A percentile compares a stretch with the other conserved stretches of the same genome.
Conservation (phyloP, 371 early-diverging fungal species). For the Haplosporangium sp. region DNA sequence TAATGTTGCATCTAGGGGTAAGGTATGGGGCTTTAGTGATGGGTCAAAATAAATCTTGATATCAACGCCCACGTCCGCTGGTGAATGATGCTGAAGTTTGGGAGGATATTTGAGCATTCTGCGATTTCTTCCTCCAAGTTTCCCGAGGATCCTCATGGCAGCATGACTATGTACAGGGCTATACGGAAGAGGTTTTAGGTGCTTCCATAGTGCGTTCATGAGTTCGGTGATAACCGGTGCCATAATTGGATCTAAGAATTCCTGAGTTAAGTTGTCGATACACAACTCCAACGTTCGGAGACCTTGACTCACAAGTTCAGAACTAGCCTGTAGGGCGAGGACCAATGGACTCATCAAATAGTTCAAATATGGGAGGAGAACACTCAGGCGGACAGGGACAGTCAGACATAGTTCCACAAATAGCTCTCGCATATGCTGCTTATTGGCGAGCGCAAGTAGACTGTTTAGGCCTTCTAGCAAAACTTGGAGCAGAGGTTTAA, state of each 20-base stretch:
- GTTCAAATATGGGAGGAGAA: constrained; percentile 93
- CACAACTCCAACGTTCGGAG: constrained; percentile 97
- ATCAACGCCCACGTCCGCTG: constrained; percentile 72
- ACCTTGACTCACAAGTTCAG: constrained; percentile 95
- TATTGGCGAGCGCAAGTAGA: constrained; percentile 83
- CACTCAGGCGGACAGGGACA: constrained; percentile 96
- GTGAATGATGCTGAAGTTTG: constrained; percentile 62
- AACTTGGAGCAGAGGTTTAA: constrained; percentile 90
- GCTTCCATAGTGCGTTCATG: constrained; percentile 93
- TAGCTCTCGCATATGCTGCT: constrained; percentile 87
- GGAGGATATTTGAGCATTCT: constrained; percentile 80
- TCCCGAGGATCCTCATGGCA: constrained; percentile 95
- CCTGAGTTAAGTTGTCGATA: constrained; percentile 97
- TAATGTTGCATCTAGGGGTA: constrained; percentile 68
- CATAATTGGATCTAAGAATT: constrained; percentile 97
- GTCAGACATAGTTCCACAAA: constrained; percentile 94
- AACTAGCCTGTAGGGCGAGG: constrained; percentile 90
- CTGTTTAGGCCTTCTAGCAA: constrained; percentile 91
- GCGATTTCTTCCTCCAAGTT: constrained; percentile 94
- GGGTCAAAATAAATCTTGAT: constrained; percentile 75
- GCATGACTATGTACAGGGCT: constrained; percentile 85
- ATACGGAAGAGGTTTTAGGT: constrained; percentile 88
- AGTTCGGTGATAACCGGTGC: constrained; percentile 93
- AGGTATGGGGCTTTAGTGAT: constrained; percentile 60
- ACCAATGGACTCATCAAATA: constrained; percentile 97